Evolutionary conservation across 2,329 filamentous ascomycete genomes (phyloP).

Genomic region (Cordyceps sp.): DNA sequence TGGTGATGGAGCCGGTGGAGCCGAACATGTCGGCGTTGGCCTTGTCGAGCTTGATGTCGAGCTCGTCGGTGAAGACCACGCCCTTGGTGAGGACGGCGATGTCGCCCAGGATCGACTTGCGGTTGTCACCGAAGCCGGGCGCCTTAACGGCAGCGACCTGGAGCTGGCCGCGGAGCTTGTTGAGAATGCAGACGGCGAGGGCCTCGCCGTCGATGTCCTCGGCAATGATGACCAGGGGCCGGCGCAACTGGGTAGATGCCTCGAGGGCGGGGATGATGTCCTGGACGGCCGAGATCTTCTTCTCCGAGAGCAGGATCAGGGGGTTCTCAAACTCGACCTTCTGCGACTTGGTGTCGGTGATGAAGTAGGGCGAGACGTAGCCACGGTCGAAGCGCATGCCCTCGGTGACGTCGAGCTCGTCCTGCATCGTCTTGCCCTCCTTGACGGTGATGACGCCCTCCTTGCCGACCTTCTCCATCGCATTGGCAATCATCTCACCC

Average conservation of each 20-base stretch:
- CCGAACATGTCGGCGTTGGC: constrained; percentile 90
- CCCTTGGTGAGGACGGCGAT: constrained; percentile 90
- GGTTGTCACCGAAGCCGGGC: constrained; percentile 98
- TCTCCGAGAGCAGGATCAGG: constrained; percentile 94
- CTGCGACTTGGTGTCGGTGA: constrained; percentile 95
- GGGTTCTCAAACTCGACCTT: constrained; percentile 99
- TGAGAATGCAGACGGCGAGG: constrained; percentile 95
- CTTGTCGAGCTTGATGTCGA: constrained; percentile 99
- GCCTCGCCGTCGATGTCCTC: constrained; percentile 99
- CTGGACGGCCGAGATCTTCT: constrained; percentile 99
- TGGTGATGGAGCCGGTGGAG: constrained; percentile 94
- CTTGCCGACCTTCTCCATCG: constrained; percentile 99
- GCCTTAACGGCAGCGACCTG: constrained; percentile 98
- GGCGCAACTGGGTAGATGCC: constrained; percentile 86
- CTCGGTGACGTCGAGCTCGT: constrained; percentile 97
- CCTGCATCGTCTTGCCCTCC: constrained; percentile 96
- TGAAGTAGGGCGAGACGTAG: constrained; percentile 98
- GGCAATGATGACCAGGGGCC: constrained; percentile 93
- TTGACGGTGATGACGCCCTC: constrained; percentile 99
- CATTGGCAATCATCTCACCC: constrained; percentile 87
- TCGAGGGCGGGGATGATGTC: constrained; percentile 97
- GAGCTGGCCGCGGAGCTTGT: constrained; percentile 99
- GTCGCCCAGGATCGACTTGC: constrained; percentile 98
- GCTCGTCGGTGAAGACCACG: constrained; percentile 95
- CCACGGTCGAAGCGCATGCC: constrained; percentile 99